A percentile compares a stretch with the other conserved stretches of the same genome.
Conservation (phyloP, 2,329 filamentous ascomycete genomes). For the Coleophoma eucalyptorum region DNA sequence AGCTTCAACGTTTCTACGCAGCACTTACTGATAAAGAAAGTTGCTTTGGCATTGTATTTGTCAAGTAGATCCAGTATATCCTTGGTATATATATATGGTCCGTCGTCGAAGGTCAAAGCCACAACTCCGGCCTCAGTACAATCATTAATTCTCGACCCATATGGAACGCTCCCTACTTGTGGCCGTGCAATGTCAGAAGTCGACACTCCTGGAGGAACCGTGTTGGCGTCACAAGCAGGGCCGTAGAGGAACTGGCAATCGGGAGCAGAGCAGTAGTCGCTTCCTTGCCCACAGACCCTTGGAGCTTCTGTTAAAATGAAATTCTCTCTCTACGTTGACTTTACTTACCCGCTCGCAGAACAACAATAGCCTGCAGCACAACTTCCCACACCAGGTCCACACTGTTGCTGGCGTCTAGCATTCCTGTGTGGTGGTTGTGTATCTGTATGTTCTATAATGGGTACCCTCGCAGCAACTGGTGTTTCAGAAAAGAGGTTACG, state of each 20-base stretch:
- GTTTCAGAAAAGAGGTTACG: too few relatives aligned
- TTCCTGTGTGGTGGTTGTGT: too few relatives aligned
- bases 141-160: constrained; percentile 51
- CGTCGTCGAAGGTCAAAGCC: constrained; percentile 65
- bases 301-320: background rate
- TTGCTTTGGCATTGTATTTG: constrained; percentile 55
- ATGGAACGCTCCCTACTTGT: constrained; percentile 46
- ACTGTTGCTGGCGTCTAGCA: too few relatives aligned
- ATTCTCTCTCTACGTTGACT: too few relatives aligned
- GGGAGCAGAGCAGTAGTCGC: constrained; percentile 53
- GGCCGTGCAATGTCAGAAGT: constrained; percentile 45
- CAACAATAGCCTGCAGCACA: too few relatives aligned
- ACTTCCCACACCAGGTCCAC: too few relatives aligned
- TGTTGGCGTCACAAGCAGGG: constrained; percentile 54
- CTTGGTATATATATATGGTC: constrained; percentile 55
- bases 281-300: constrained; percentile 6
- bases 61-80: constrained; percentile 55
- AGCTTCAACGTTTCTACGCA: too few relatives aligned
- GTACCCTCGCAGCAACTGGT: too few relatives aligned
- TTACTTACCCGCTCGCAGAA: too few relatives aligned
- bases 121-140: constrained; percentile 52
- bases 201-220: constrained; percentile 44
- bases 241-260: constrained; percentile 56
- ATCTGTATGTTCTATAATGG: too few relatives aligned
- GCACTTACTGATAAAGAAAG: constrained; percentile 38